Base-by-base conservation (phyloP, 2,329 filamentous ascomycete genomes). In the Scopulariopsis brevicaulis region DNA sequence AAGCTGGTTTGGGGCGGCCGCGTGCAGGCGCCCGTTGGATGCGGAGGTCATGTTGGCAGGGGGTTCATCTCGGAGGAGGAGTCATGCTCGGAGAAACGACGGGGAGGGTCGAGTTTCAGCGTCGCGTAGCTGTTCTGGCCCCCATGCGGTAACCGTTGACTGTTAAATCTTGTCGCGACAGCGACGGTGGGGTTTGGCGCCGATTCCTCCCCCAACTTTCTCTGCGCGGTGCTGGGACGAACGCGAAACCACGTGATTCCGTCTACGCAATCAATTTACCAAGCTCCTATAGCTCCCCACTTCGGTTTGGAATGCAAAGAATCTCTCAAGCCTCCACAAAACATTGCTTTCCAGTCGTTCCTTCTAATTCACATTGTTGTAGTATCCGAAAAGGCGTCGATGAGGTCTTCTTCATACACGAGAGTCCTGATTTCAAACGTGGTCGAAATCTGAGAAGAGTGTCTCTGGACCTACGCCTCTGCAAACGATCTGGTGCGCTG, bases 231-330 rank as follows among this genome's bases (percentile, higher is more conserved):
- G 55, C 34, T 37, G 2, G 28, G n/a, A 40, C 14, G 20, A 53
- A 57, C 55, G 55, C 55, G 55, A 57, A 28, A 20, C 25, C 55
- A 57, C 55, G 55, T 57, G 55, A 43, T n/a, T 12, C 11, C 32
- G 46, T 11, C 7, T 1, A 11, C 22, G n/a, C 40, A 46, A 46
- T 50, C 20, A 12, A 22, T 50, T 50, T 24, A 22, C 22, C 8
- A 20, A 50, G 46, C 46, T 50, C 46, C 46, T 6, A 20, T 6
- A 50, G 46, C 20, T 50, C 46, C 46, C 46, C 46, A 22, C 46
- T n/a, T 4, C 4, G 46, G n/a, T n/a, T n/a, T n/a, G 14, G 40
- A 46, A 46, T 46, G 14, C 40, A 46, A n/a, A 15, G 14, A n/a
- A n/a, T 46, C 40, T 46, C 40, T n/a, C 28, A 32, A 32, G 8